Percentiles rank a stretch among this genome's conserved stretches.
Evolutionary conservation across 768 basidiomycete species (phyloP).

Genomic region (Lentinula edodes): DNA sequence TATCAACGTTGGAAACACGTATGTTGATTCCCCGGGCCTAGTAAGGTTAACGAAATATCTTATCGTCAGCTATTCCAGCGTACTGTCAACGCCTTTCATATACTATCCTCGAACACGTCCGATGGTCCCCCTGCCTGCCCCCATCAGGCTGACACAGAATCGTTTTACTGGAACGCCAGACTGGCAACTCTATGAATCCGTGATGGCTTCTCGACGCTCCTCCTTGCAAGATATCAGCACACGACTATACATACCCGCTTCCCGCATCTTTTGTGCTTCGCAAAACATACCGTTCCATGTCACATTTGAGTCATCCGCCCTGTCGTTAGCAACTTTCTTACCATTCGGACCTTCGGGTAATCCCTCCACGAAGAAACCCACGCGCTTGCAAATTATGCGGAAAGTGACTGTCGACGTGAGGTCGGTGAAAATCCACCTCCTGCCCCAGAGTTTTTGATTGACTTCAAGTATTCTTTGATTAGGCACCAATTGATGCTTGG

Average conservation of each 20-base stretch:
- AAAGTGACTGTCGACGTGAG: slow-evolving; percentile 66
- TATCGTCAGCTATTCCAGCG: slow-evolving; percentile 24
- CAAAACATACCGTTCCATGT: slow-evolving; percentile 67
- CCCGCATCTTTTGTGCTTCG: slow-evolving; percentile 51
- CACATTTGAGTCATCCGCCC: slow-evolving; percentile 47
- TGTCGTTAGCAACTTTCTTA: slow-evolving; percentile 55
- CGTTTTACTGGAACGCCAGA: slow-evolving; percentile 40
- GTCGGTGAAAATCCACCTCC: slow-evolving; percentile 19
- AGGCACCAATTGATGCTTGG: slow-evolving; percentile 44
- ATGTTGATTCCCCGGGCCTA: slow-evolving; percentile 18
- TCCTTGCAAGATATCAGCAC: slow-evolving; percentile 32
- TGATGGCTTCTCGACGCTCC: slow-evolving; percentile 32
- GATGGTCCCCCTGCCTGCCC: slow-evolving; percentile 41
- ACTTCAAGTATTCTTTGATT: background rate
- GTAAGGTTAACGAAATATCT: background rate
- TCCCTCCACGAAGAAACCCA: slow-evolving; percentile 29
- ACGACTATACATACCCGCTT: slow-evolving; percentile 48
- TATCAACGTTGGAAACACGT: slow-evolving; percentile 50
- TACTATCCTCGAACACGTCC: slow-evolving; percentile 68
- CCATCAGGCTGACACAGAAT: slow-evolving; percentile 26
- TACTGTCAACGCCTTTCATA: slow-evolving; percentile 53
- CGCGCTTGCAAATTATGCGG: slow-evolving; percentile 57
- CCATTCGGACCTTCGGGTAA: slow-evolving; percentile 48
- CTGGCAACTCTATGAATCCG: slow-evolving; percentile 45
- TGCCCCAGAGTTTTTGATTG: background rate